Conservation (phyloP, 495 filamentous ascomycete species). For the Penicillium coprophilum region DNA sequence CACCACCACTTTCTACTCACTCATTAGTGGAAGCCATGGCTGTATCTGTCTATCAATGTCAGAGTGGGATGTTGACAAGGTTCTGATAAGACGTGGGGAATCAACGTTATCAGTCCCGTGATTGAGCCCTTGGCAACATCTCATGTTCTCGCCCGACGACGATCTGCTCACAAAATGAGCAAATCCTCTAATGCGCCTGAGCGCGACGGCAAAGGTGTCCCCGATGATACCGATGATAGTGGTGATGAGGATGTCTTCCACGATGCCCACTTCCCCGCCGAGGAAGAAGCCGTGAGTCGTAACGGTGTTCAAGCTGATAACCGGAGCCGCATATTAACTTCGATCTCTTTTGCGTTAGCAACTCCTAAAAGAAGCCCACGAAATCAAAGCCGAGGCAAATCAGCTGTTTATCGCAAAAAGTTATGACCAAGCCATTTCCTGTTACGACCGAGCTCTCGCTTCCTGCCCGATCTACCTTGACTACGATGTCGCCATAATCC, state of each 20-base stretch:
- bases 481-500: constrained; percentile 84
- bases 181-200: constrained; percentile 8
- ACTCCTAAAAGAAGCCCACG: constrained; percentile 68
- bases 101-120: constrained; percentile 27
- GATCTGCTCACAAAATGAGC: constrained; percentile 18
- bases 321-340: constrained; percentile 8
- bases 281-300: constrained; percentile 71
- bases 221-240: constrained; percentile 31
- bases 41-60: constrained; percentile 3
- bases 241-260: constrained; percentile 48
- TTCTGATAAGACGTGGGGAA: constrained; percentile 26
- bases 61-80: constrained; percentile 3
- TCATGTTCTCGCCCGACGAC: constrained; percentile 4
- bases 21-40: constrained; percentile 20
- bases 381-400: constrained; percentile 78
- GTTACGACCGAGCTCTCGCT: constrained; percentile 81
- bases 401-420: constrained; percentile 65
- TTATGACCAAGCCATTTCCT: constrained; percentile 83
- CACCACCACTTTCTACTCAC: constrained; percentile 3
- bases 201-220: constrained; percentile 13
- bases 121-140: constrained; percentile 17
- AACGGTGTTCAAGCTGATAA: neutral
- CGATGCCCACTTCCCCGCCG: constrained; percentile 62
- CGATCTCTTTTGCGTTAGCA: constrained; percentile 40
- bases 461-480: constrained; percentile 85